Evolutionary conservation across 352 stramenopile species (phyloP).

Genomic region (Phytophthora pseudosyringae): DNA sequence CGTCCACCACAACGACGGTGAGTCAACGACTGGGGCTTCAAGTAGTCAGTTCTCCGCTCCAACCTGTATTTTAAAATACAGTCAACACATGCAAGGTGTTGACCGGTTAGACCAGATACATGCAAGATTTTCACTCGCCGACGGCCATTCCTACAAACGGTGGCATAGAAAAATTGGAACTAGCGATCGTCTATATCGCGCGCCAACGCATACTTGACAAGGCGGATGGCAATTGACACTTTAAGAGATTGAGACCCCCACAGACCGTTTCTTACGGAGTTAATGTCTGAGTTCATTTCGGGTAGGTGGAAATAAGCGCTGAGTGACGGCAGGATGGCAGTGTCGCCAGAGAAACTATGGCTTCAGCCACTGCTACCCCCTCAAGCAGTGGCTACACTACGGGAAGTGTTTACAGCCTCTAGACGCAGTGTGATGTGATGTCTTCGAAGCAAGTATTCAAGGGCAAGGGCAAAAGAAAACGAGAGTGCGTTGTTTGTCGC

Average conservation of each 20-base stretch:
- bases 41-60: too few species aligned
- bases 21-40: too few species aligned
- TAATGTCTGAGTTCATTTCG: not conserved
- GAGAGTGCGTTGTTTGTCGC: conserved; percentile 11
- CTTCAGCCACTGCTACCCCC: not conserved
- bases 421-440: not conserved
- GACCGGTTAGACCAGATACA: not conserved
- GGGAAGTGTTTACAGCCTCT: not conserved
- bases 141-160: not conserved
- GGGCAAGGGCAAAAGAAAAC: conserved; percentile 4
- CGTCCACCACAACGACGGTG: too few species aligned
- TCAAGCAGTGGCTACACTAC: not conserved
- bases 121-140: not conserved
- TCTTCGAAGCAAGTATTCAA: conserved; percentile 6
- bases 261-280: too few species aligned
- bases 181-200: not conserved
- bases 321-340: not conserved
- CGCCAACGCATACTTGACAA: too few species aligned
- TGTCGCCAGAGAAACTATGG: not conserved
- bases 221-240: not conserved
- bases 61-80: not conserved
- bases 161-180: not conserved
- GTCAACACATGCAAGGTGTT: not conserved
- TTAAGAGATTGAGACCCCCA: not conserved
- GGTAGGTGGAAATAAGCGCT: not conserved